phyloP scores from a whole-genome alignment of 129 eudicot genomes.

The Logfia minima region DNA sequence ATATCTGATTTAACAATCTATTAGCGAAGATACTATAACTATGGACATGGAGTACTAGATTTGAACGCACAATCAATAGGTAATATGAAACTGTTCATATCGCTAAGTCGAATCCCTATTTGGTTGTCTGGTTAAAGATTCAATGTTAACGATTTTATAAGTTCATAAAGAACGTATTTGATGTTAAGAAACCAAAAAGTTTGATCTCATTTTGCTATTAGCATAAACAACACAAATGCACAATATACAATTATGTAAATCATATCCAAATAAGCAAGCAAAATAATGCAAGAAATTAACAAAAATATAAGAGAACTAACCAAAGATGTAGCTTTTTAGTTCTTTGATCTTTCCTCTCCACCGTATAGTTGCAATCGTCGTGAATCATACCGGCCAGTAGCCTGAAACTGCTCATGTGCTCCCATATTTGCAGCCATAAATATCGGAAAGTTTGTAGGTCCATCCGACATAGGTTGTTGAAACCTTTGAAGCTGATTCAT shows the following conservation, averaged over 20 bases:
- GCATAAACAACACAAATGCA: not conserved
- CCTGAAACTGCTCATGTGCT: constrained; percentile 40
- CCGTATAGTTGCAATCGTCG: constrained; percentile 65
- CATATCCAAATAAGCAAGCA: not conserved
- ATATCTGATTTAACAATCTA: too few relatives aligned
- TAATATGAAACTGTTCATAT: too few relatives aligned
- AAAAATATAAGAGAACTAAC: not conserved
- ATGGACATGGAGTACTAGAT: too few relatives aligned
- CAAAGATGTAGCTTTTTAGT: constrained; percentile 33
- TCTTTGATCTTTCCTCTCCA: constrained; percentile 58
- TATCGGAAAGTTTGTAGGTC: constrained; percentile 46
- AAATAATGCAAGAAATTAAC: not conserved
- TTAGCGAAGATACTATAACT: too few relatives aligned
- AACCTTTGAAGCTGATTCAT: constrained; percentile 53
- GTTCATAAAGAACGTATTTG: too few relatives aligned
- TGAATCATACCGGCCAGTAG: constrained; percentile 42
- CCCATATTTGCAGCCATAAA: constrained; percentile 29
- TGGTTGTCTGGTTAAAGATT: too few relatives aligned
- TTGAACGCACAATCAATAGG: too few relatives aligned
- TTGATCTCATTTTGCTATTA: too few relatives aligned
- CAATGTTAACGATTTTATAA: too few relatives aligned
- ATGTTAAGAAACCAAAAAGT: too few relatives aligned
- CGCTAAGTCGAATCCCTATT: too few relatives aligned
- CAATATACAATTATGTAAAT: too few relatives aligned
- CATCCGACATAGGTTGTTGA: constrained; percentile 47